Percentiles rank a stretch among this genome's conserved stretches.
phyloP scores from a whole-genome alignment of 2,329 filamentous ascomycete species.

The Trichocomaceae sp. region DNA sequence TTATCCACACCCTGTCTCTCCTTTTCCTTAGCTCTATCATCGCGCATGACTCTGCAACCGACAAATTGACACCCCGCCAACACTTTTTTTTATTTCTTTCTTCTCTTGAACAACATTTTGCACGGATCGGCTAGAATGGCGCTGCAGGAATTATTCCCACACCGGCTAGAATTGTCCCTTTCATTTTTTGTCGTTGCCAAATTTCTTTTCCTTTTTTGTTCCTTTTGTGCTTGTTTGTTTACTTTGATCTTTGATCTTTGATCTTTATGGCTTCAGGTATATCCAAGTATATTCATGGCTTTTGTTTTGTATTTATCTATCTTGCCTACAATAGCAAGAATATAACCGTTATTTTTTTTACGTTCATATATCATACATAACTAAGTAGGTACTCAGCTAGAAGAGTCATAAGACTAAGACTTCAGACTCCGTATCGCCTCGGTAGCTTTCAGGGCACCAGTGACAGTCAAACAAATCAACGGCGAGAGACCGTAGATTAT shows the following conservation, averaged over 20 bases:
- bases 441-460: slow-evolving; percentile 26
- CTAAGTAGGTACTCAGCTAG: neutral
- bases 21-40: neutral
- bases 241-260: no score
- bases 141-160: slow-evolving; percentile 4
- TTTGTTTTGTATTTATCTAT: neutral
- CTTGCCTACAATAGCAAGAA: neutral
- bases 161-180: slow-evolving; percentile 3
- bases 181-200: no score
- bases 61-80: neutral
- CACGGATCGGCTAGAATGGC: slow-evolving; percentile 10
- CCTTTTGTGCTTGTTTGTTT: neutral
- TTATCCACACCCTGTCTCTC: neutral
- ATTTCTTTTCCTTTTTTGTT: neutral
- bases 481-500: slow-evolving; percentile 29
- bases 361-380: neutral
- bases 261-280: neutral
- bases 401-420: neutral
- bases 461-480: slow-evolving; percentile 26
- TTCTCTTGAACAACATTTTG: neutral
- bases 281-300: neutral
- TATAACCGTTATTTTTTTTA: neutral
- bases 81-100: neutral
- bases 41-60: no score
- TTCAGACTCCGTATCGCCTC: slow-evolving; percentile 18